phyloP scores from a whole-genome alignment of 495 filamentous ascomycete genomes.

The Viridothelium virens region DNA sequence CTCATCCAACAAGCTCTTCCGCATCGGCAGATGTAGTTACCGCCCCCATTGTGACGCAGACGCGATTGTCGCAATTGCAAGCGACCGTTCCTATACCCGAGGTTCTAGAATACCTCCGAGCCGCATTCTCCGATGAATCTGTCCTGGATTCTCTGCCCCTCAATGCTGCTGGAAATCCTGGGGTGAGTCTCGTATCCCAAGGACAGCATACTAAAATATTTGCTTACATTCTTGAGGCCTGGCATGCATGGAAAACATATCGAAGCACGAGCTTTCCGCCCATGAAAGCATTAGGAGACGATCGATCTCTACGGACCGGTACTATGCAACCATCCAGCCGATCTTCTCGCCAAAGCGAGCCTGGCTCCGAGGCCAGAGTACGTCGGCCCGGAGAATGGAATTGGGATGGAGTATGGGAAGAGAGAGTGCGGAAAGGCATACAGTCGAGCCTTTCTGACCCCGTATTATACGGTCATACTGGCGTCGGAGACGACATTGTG shows the following conservation, averaged over 20 bases:
- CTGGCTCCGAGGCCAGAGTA: constrained; percentile 24
- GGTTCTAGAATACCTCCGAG: constrained; percentile 71
- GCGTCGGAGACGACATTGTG: constrained; percentile 63
- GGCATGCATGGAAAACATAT: constrained; percentile 27
- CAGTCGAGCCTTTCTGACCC: constrained; percentile 67
- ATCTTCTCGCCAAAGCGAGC: constrained; percentile 14
- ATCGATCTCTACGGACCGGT: neutral
- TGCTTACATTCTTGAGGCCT: constrained; percentile 14
- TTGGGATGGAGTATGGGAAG: constrained; percentile 92
- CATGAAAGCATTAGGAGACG: neutral
- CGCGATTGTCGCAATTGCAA: constrained; percentile 5
- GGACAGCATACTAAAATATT: constrained; percentile 1
- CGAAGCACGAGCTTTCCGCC: constrained; percentile 2
- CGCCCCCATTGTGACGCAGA: neutral
- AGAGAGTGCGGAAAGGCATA: constrained; percentile 68
- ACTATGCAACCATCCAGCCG: neutral
- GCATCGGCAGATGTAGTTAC: neutral
- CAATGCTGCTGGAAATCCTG: constrained; percentile 75
- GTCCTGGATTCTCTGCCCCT: constrained; percentile 72
- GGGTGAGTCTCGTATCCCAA: constrained; percentile 46
- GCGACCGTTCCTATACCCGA: constrained; percentile 43
- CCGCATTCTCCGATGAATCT: constrained; percentile 66
- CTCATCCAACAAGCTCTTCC: neutral
- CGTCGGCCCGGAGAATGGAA: constrained; percentile 78
- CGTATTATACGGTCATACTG: constrained; percentile 60